These are phyloP conservation scores for Coemansia sp. DNA, from an alignment of 192 early-diverging fungal genomes.

Conservation along the genomic window DNA sequence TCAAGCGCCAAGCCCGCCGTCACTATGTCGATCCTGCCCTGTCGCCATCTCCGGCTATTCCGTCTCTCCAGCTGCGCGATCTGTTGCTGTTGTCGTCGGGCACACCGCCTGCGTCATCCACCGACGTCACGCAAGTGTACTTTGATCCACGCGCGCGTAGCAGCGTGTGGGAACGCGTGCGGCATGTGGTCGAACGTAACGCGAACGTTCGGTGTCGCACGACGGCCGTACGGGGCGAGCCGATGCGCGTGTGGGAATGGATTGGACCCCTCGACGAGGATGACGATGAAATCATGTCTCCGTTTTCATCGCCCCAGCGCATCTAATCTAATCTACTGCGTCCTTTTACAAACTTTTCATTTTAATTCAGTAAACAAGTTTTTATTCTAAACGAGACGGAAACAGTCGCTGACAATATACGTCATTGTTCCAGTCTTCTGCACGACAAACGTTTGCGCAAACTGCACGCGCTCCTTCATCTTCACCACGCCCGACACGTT, in stretches of 20 bases:
- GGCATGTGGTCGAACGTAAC: slow-evolving; percentile 57
- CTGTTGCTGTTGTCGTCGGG: slow-evolving; percentile 46
- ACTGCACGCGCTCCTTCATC: slow-evolving; percentile 24
- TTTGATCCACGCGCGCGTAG: slow-evolving; percentile 46
- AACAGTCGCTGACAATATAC: slow-evolving; percentile 42
- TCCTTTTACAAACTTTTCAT: neutral
- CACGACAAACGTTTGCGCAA: slow-evolving; percentile 36
- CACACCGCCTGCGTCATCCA: slow-evolving; percentile 11
- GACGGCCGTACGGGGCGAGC: slow-evolving; percentile 60
- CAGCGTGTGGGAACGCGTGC: slow-evolving; percentile 62
- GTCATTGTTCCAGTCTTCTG: slow-evolving; percentile 14
- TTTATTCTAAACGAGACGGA: slow-evolving; percentile 34
- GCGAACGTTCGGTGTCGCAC: slow-evolving; percentile 61
- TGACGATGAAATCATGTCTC: slow-evolving; percentile 14
- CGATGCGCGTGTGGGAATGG: slow-evolving; percentile 68
- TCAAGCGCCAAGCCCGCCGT: slow-evolving; percentile 55
- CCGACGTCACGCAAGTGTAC: slow-evolving; percentile 9
- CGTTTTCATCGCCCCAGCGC: slow-evolving; percentile 1
- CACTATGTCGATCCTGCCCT: slow-evolving; percentile 58
- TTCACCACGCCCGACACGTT: slow-evolving; percentile 20
- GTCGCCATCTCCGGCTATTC: slow-evolving; percentile 54
- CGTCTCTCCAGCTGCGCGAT: slow-evolving; percentile 61
- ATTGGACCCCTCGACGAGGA: slow-evolving; percentile 54
- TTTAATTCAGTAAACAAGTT: neutral
- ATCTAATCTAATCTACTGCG: slow-evolving; percentile 1